Percentiles rank a stretch among this genome's conserved stretches.
These are phyloP conservation scores for Neurospora sp. DNA, from an alignment of 495 filamentous ascomycete species.

Conservation along the genomic window DNA sequence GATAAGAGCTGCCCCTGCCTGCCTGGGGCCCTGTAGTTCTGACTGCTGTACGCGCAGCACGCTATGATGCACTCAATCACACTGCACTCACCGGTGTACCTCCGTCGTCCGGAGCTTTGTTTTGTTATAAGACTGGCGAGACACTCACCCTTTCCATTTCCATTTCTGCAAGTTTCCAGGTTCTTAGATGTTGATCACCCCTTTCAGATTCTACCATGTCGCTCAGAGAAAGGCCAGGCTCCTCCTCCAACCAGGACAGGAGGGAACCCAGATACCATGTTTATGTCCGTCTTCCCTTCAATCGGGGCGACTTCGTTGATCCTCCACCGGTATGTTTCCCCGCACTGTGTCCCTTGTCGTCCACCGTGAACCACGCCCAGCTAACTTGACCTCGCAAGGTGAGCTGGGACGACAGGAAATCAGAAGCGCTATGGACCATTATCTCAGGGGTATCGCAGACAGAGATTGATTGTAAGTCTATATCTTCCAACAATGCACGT, in stretches of 20 bases:
- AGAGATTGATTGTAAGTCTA: constrained; percentile 69
- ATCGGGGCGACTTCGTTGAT: constrained; percentile 78
- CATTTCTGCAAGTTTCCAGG: not conserved
- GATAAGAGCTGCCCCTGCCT: not conserved
- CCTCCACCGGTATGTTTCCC: constrained; percentile 60
- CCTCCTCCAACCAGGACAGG: constrained; percentile 5
- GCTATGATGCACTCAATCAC: not conserved
- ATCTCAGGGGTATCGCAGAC: constrained; percentile 68
- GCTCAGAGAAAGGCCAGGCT: constrained; percentile 9
- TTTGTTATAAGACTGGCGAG: not conserved
- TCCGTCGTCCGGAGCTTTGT: not conserved
- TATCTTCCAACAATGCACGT: not conserved
- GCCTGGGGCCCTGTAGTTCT: not conserved
- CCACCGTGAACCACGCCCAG: not conserved
- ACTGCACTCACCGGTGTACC: not conserved
- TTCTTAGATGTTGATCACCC: not conserved
- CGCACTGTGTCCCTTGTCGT: constrained; percentile 8
- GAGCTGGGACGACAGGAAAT: constrained; percentile 62
- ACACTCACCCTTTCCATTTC: not conserved
- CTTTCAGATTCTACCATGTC: constrained; percentile 4
- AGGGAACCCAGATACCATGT: constrained; percentile 53
- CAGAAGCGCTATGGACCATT: constrained; percentile 80
- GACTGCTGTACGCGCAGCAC: not conserved
- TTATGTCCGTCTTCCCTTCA: constrained; percentile 80
- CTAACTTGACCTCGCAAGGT: constrained; percentile 23